These are phyloP conservation scores for Phytopythium vexans DNA, from an alignment of 352 stramenopile species.

Conservation along the genomic window DNA sequence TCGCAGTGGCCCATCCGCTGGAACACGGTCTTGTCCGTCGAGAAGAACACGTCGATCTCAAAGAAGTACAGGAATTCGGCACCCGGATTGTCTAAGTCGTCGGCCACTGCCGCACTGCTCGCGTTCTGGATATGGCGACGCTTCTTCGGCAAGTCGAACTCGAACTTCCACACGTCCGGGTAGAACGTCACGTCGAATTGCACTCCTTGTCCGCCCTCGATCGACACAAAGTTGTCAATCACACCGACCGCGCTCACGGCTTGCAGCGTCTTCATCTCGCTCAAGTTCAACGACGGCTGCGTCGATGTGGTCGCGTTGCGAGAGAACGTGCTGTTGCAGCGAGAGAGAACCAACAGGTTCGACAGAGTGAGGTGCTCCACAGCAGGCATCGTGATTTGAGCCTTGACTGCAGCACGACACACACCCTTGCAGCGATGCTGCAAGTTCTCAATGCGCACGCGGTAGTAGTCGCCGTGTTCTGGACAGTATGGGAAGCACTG, in stretches of 20 bases:
- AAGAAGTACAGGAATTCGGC: constrained; percentile 86
- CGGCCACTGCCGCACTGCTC: constrained; percentile 5
- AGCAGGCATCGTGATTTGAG: constrained; percentile 51
- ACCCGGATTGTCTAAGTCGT: constrained; percentile 33
- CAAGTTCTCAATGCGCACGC: constrained; percentile 82
- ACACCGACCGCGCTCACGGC: constrained; percentile 59
- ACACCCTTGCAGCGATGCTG: constrained; percentile 84
- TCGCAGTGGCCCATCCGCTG: constrained; percentile 60
- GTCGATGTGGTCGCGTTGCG: constrained; percentile 49
- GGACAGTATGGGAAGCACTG: constrained; percentile 90
- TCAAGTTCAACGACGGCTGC: constrained; percentile 40
- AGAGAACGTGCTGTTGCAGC: constrained; percentile 85
- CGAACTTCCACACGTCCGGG: constrained; percentile 89
- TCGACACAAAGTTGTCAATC: constrained; percentile 53
- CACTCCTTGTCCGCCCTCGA: constrained; percentile 30
- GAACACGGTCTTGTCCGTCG: constrained; percentile 51
- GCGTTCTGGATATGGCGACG: constrained; percentile 56
- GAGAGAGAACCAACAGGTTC: constrained; percentile 58
- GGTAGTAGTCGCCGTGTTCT: constrained; percentile 89
- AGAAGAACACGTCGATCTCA: constrained; percentile 83
- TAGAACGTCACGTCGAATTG: constrained; percentile 85
- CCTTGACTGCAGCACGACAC: constrained; percentile 77
- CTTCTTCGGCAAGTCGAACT: constrained; percentile 88
- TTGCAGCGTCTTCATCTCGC: constrained; percentile 74
- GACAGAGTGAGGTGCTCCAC: constrained; percentile 28